Conservation (phyloP, 495 filamentous ascomycete genomes). For the Chaetomium cochliodes region DNA sequence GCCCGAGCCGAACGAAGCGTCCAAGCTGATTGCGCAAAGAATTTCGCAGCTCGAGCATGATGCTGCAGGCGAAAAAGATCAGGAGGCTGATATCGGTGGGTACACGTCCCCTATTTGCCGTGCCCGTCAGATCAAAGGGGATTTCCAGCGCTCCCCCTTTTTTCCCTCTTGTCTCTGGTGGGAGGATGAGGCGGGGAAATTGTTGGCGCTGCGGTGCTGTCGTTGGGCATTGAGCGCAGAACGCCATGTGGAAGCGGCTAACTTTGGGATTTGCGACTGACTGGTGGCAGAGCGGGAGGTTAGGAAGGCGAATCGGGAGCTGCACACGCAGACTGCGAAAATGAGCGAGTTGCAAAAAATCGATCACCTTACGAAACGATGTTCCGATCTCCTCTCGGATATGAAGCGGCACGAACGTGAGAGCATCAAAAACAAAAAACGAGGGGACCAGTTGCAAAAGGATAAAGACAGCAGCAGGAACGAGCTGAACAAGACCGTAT, state of each 20-base stretch:
- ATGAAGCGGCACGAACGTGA: conserved; percentile 95
- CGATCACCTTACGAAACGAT: conserved; percentile 85
- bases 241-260: not conserved
- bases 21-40: conserved; percentile 85
- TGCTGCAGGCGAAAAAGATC: conserved; percentile 88
- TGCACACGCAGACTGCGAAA: conserved; percentile 74
- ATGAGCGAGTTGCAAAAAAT: conserved; percentile 73
- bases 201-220: not conserved
- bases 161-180: not conserved
- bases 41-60: conserved; percentile 95
- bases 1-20: conserved; percentile 77
- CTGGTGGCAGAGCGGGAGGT: conserved; percentile 59
- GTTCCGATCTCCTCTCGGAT: conserved; percentile 82
- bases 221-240: not conserved
- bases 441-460: conserved; percentile 90
- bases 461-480: conserved; percentile 86
- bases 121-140: too few species aligned
- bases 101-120: conserved; percentile 31
- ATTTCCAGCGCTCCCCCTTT: not conserved
- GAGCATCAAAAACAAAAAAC: conserved; percentile 91
- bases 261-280: conserved; percentile 7
- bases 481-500: conserved; percentile 82
- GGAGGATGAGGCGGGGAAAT: not conserved
- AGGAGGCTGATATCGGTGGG: conserved; percentile 95
- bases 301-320: conserved; percentile 87